A percentile compares a stretch with the other conserved stretches of the same genome.
phyloP scores from a whole-genome alignment of 2,329 filamentous ascomycete species.

The Arthrobotrys pseudoclavata region DNA sequence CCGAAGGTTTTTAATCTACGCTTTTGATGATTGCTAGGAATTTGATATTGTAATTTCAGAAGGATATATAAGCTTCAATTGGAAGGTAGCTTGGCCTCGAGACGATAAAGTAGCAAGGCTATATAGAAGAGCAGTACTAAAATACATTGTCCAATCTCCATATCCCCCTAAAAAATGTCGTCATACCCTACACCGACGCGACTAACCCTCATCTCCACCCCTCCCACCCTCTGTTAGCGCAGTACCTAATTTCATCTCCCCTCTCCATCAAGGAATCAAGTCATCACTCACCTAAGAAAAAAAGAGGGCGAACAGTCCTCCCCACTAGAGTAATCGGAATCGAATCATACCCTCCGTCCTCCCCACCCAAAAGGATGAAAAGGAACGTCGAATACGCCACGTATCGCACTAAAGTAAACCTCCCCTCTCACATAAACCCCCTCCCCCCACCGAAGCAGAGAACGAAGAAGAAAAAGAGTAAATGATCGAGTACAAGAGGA shows the following conservation, averaged over 20 bases:
- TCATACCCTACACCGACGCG: not conserved
- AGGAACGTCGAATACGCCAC: constrained; percentile 72
- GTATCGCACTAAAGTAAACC: constrained; percentile 83
- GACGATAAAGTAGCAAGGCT: not conserved
- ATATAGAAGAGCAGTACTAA: not conserved
- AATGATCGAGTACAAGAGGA: constrained; percentile 21
- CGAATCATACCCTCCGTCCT: constrained; percentile 74
- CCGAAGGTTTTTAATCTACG: constrained; percentile 39
- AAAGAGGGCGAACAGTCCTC: constrained; percentile 73
- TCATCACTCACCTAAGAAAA: constrained; percentile 59
- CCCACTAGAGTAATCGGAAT: constrained; percentile 84
- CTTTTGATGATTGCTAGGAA: constrained; percentile 31
- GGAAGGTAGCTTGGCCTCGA: not conserved
- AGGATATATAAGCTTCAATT: constrained; percentile 2
- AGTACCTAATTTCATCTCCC: constrained; percentile 32
- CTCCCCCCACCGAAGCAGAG: constrained; percentile 65
- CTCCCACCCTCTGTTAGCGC: constrained; percentile 43
- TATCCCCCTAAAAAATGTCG: not conserved
- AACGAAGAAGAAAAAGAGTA: constrained; percentile 5
- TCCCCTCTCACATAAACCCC: constrained; percentile 66
- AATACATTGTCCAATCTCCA: not conserved
- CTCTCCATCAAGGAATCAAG: not conserved
- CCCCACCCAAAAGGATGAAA: constrained; percentile 64
- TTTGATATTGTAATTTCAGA: constrained; percentile 11
- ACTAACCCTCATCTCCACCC: constrained; percentile 8